A percentile compares a stretch with the other conserved stretches of the same genome.
Evolutionary conservation across 306 rosid genomes (phyloP).

Genomic region (Luffa aegyptiaca): DNA sequence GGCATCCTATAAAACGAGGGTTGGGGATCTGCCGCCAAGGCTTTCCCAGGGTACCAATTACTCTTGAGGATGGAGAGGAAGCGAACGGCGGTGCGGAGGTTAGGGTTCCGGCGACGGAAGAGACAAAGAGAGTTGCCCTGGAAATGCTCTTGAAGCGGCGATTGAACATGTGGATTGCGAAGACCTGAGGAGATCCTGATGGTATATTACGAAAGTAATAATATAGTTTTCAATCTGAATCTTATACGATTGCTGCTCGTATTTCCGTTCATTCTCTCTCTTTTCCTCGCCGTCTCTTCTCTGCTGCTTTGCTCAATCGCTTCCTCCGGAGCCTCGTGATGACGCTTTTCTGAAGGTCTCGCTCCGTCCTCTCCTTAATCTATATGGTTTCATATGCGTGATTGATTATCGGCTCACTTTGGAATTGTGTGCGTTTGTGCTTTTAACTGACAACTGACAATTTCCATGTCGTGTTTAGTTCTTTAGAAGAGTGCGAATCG

Average conservation of each 20-base stretch:
- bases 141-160: slow-evolving; percentile 12
- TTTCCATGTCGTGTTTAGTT: not conserved
- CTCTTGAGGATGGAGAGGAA: not conserved
- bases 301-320: not conserved
- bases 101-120: not conserved
- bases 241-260: slow-evolving; percentile 9
- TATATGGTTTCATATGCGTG: not conserved
- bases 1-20: not conserved
- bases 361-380: not conserved
- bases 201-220: not conserved
- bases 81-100: not conserved
- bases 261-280: not conserved
- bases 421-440: not conserved
- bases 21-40: not conserved
- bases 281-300: not conserved
- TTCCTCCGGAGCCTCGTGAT: slow-evolving; percentile 4
- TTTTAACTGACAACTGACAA: not conserved
- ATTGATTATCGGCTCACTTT: not conserved
- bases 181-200: slow-evolving; percentile 10
- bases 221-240: slow-evolving; percentile 19
- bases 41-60: not conserved
- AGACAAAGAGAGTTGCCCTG: not conserved
- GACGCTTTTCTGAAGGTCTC: slow-evolving; percentile 12
- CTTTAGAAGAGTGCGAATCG: not conserved
- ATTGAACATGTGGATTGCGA: slow-evolving; percentile 14